Conservation (phyloP, 768 basidiomycete species). For the Mycena leptocephala region DNA sequence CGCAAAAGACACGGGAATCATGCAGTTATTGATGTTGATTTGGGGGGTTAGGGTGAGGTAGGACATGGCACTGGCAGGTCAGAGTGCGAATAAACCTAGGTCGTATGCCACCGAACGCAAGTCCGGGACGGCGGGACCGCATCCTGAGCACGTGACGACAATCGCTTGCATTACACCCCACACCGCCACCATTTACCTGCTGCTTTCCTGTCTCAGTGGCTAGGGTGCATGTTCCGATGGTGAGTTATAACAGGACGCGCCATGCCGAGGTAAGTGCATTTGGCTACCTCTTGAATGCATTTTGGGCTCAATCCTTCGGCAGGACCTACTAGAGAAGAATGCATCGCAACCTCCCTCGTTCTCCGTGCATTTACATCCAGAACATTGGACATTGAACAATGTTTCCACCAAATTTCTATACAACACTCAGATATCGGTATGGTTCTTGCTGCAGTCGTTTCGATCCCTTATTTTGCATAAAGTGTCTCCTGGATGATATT, state of each 20-base stretch:
- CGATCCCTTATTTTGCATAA: neutral
- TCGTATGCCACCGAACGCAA: too few relatives aligned
- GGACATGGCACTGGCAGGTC: too few relatives aligned
- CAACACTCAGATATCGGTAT: constrained; percentile 81
- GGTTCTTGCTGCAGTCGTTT: neutral
- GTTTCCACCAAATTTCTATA: constrained; percentile 89
- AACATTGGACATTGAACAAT: constrained; percentile 88
- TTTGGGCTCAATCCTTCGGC: constrained; percentile 18
- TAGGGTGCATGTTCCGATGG: constrained; percentile 58
- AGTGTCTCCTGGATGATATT: constrained; percentile 87
- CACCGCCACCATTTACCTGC: constrained; percentile 26
- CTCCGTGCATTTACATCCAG: constrained; percentile 82
- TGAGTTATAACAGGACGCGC: constrained; percentile 83
- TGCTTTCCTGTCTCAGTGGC: constrained; percentile 18
- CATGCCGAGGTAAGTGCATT: constrained; percentile 54
- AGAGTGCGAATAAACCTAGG: too few relatives aligned
- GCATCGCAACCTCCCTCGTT: constrained; percentile 79
- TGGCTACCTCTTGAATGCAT: neutral
- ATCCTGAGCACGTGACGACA: constrained; percentile 7
- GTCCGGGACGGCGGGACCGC: too few relatives aligned
- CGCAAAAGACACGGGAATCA: too few relatives aligned
- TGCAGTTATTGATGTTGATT: too few relatives aligned
- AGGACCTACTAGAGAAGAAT: constrained; percentile 74
- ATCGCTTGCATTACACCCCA: constrained; percentile 22
- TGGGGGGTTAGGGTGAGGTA: neutral